Percentiles rank a stretch among this genome's conserved stretches.
Conservation (phyloP, 2,329 filamentous ascomycete species). For the Arthroderma sp. region DNA sequence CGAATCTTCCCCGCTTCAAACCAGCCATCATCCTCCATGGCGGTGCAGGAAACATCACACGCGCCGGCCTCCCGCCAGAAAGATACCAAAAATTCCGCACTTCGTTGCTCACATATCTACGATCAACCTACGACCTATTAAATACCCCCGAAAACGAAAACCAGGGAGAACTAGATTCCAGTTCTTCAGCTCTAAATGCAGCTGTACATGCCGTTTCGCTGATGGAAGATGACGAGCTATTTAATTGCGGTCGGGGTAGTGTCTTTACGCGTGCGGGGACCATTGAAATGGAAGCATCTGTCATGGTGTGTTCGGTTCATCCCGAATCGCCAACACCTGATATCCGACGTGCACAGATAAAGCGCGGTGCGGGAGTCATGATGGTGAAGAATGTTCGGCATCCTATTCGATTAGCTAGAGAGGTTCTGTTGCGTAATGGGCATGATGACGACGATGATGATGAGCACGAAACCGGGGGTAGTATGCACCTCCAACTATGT, state of each 20-base stretch:
- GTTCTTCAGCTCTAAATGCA: slow-evolving; percentile 51
- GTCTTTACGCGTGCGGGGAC: slow-evolving; percentile 74
- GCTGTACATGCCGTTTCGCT: slow-evolving; percentile 62
- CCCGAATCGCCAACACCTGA: slow-evolving; percentile 2
- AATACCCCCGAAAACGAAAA: slow-evolving; percentile 3
- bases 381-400: slow-evolving; percentile 62
- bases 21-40: slow-evolving; percentile 59
- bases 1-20: slow-evolving; percentile 18
- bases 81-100: slow-evolving; percentile 46
- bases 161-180: background rate
- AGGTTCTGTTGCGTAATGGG: slow-evolving; percentile 46
- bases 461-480: slow-evolving; percentile 20
- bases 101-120: slow-evolving; percentile 50
- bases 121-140: slow-evolving; percentile 31
- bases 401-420: slow-evolving; percentile 59
- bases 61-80: slow-evolving; percentile 43
- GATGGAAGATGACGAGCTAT: slow-evolving; percentile 68
- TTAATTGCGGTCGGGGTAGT: slow-evolving; percentile 72
- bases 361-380: slow-evolving; percentile 67
- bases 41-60: slow-evolving; percentile 57
- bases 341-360: slow-evolving; percentile 44
- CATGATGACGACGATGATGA: slow-evolving; percentile 41
- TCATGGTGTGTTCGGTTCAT: slow-evolving; percentile 57
- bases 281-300: slow-evolving; percentile 73
- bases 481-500: slow-evolving; percentile 52